A percentile compares a stretch with the other conserved stretches of the same genome.
Evolutionary conservation across 139 green algal species (phyloP).

Genomic region (Auxenochlorella pyrenoidosa): DNA sequence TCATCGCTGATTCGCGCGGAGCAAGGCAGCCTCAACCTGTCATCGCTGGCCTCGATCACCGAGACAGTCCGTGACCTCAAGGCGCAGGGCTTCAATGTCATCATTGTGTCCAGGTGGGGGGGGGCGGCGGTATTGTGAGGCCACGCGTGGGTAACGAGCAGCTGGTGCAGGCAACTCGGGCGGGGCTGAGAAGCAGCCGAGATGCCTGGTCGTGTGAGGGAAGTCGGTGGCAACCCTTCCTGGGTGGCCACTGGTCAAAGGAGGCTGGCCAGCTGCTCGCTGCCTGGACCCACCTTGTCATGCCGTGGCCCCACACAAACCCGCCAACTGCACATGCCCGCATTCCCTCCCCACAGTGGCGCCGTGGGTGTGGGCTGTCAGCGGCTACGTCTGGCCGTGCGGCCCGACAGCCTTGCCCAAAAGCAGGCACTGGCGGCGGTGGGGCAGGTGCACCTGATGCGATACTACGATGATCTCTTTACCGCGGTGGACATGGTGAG

Average conservation of each 20-base stretch:
- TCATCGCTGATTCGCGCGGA: conserved; percentile 80
- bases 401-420: conserved; percentile 74
- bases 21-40: conserved; percentile 80
- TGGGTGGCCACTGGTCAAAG: too few species aligned
- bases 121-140: background rate
- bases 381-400: conserved; percentile 69
- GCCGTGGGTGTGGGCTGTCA: conserved; percentile 91
- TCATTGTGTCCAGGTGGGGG: conserved; percentile 76
- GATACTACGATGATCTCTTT: conserved; percentile 94
- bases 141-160: background rate
- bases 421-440: conserved; percentile 91
- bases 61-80: conserved; percentile 68
- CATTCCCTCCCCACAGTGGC: conserved; percentile 57
- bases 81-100: conserved; percentile 76
- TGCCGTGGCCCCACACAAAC: too few species aligned
- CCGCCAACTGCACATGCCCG: background rate
- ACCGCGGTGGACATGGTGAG: conserved; percentile 79
- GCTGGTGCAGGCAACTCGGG: too few species aligned
- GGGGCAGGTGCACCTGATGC: conserved; percentile 92
- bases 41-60: conserved; percentile 78
- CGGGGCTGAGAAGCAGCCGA: too few species aligned
- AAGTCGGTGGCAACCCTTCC: too few species aligned
- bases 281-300: too few species aligned
- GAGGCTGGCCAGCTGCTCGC: too few species aligned
- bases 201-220: too few species aligned